A percentile compares a stretch with the other conserved stretches of the same genome.
Conservation (phyloP, 2,329 filamentous ascomycete species). For the Colletotrichum tropicicola region DNA sequence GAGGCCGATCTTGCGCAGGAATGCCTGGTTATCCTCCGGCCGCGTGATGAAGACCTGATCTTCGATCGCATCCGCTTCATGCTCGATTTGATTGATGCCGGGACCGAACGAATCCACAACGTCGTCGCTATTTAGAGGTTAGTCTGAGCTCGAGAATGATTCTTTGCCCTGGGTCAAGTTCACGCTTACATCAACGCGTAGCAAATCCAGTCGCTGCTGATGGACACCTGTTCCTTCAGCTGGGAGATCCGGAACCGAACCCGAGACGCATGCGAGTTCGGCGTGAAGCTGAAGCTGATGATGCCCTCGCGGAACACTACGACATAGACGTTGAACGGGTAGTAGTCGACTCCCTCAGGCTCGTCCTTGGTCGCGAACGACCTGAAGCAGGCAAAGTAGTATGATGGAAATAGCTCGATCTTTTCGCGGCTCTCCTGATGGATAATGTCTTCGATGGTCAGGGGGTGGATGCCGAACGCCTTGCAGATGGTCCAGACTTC, state of each 20-base stretch:
- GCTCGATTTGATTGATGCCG: slow-evolving; percentile 85
- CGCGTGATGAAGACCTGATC: slow-evolving; percentile 94
- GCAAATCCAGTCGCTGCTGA: slow-evolving; percentile 98
- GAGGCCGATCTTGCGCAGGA: slow-evolving; percentile 88
- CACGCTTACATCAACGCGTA: slow-evolving; percentile 88
- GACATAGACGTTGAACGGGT: slow-evolving; percentile 96
- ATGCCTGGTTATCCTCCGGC: slow-evolving; percentile 86
- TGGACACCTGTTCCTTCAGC: slow-evolving; percentile 91
- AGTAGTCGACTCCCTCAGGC: slow-evolving; percentile 82
- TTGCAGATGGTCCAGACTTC: slow-evolving; percentile 90
- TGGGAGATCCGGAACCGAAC: slow-evolving; percentile 92
- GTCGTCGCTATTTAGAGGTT: slow-evolving; percentile 71
- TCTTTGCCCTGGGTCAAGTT: neutral
- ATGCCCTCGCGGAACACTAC: slow-evolving; percentile 96
- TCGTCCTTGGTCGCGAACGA: slow-evolving; percentile 86
- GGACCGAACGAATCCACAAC: slow-evolving; percentile 97
- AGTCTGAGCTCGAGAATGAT: neutral
- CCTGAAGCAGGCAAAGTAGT: slow-evolving; percentile 98
- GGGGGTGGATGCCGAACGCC: slow-evolving; percentile 92
- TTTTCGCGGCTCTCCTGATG: slow-evolving; percentile 97
- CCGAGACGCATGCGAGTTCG: slow-evolving; percentile 85
- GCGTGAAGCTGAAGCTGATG: slow-evolving; percentile 90
- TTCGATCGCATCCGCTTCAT: slow-evolving; percentile 91
- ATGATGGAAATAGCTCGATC: slow-evolving; percentile 95
- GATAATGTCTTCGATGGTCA: slow-evolving; percentile 95